A percentile compares a stretch with the other conserved stretches of the same genome.
These are phyloP conservation scores for Aureoboletus auriporus DNA, from an alignment of 768 basidiomycete genomes.

Conservation along the genomic window DNA sequence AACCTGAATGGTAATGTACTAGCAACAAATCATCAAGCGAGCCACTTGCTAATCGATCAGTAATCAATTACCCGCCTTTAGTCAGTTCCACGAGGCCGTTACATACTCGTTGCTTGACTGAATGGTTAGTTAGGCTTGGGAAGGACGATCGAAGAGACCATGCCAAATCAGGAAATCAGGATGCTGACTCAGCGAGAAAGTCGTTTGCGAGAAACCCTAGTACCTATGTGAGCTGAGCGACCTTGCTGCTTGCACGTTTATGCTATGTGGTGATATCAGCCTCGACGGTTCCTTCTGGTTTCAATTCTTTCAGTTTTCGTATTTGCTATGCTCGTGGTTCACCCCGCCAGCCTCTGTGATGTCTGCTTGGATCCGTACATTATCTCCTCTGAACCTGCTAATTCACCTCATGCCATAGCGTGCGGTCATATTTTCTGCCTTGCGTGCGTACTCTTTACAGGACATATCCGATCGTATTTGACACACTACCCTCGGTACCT, in stretches of 20 bases:
- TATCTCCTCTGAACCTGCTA: slow-evolving; percentile 43
- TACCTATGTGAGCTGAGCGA: slow-evolving; percentile 7
- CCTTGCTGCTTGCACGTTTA: slow-evolving; percentile 29
- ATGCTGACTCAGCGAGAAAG: slow-evolving; percentile 24
- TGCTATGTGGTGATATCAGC: slow-evolving; percentile 32
- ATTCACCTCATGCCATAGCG: slow-evolving; percentile 64
- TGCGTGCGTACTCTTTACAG: slow-evolving; percentile 41
- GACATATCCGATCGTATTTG: slow-evolving; percentile 10
- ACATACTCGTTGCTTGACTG: too few species aligned
- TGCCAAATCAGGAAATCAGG: slow-evolving; percentile 18
- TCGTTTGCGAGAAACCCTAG: slow-evolving; percentile 15
- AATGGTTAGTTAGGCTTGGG: too few species aligned
- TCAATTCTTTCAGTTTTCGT: slow-evolving; percentile 16
- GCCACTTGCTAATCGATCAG: too few species aligned
- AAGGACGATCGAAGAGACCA: slow-evolving; percentile 11
- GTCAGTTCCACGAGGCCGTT: too few species aligned
- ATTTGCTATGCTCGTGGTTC: slow-evolving; percentile 54
- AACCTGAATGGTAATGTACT: too few species aligned
- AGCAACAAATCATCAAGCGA: too few species aligned
- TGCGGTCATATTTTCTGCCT: slow-evolving; percentile 78
- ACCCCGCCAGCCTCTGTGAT: slow-evolving; percentile 71
- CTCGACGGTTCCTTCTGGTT: slow-evolving; percentile 26
- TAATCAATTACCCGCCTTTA: too few species aligned
- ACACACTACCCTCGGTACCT: neutral
- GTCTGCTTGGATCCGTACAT: slow-evolving; percentile 65